Evolutionary conservation across 1,284 basidiomycete genomes (phyloP), one percentile per base, ranked within the genome.

Genomic region (Moesziomyces aphidis): DNA sequence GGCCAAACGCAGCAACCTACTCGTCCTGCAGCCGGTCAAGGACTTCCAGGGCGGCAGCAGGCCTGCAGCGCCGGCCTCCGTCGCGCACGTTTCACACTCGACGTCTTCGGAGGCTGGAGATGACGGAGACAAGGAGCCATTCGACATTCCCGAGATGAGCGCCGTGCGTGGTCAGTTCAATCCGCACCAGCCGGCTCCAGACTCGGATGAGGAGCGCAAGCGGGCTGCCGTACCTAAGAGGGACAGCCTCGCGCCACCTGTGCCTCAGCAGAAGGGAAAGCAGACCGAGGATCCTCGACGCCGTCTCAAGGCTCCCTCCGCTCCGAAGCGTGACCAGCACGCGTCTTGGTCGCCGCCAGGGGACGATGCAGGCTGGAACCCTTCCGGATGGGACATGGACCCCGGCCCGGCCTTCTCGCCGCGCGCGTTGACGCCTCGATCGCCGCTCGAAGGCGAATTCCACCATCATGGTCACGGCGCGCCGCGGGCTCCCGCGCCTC

Each of bases 111-210:
- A 67, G 4, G 55, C 56, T 13, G 64, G 43, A 2, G 63, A 63
- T 24, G 49, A 28, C 15, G 64, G 43, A 3, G 63, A 63, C 31
- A 49, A 36, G 15, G 70, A 66, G 11, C n/a, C 50, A 0, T 57
- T 67, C 47, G 64, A 47, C n/a, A 63, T 73, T 13, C 70, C 70
- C 0, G 70, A 73, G 47, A 62, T 73, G 59, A 73, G 70, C 45
- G 57, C 64, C 2, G 55, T 58, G 4, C 59, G 70, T 0, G 47
- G 47, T 23, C 58, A 61, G 10, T 67, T 51, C 49, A 73, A 73
- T n/a, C 63, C 59, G 24, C 70, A 66, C 19, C 70, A 73, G 36
- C 51, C 54, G 13, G 50, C 39, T 5, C 61, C 67, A 5, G 46
- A 53, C 23, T 48, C 61, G 0, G 67, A 63, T 24, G 61, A 53